phyloP scores from a whole-genome alignment of 805 yeast species.

The Tetrapisispora taiwanensis region DNA sequence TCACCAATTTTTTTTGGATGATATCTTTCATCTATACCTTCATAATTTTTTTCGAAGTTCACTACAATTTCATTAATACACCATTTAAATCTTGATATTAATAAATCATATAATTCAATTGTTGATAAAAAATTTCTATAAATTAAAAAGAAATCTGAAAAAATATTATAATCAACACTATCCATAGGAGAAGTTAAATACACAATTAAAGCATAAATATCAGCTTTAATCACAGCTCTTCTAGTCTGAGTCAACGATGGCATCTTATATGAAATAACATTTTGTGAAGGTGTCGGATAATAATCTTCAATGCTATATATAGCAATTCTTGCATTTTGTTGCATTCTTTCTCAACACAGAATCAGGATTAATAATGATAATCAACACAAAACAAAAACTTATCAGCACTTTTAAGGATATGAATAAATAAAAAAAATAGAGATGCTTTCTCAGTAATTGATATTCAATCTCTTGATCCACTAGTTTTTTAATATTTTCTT shows the following conservation, averaged over 20 bases:
- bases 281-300: constrained; percentile 23
- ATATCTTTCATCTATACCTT: constrained; percentile 1
- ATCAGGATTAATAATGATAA: too few relatives aligned
- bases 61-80: constrained; percentile 35
- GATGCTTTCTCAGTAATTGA: too few relatives aligned
- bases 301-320: constrained; percentile 19
- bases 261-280: constrained; percentile 17
- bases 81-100: constrained; percentile 65
- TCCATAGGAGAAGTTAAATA: constrained; percentile 60
- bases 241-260: constrained; percentile 6
- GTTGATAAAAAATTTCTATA: constrained; percentile 60
- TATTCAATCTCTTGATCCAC: too few relatives aligned
- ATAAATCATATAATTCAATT: constrained; percentile 46
- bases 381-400: too few relatives aligned
- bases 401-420: too few relatives aligned
- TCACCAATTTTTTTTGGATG: constrained; percentile 38
- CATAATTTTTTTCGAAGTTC: background rate
- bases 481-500: too few relatives aligned
- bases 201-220: constrained; percentile 35
- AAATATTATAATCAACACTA: constrained; percentile 61
- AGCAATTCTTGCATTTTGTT: constrained; percentile 1
- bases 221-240: constrained; percentile 17
- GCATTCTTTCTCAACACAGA: background rate
- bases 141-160: constrained; percentile 81
- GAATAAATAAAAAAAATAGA: too few relatives aligned